Evolutionary conservation across 768 basidiomycete genomes (phyloP).

Genomic region (Strobilomyces echinocephalus): DNA sequence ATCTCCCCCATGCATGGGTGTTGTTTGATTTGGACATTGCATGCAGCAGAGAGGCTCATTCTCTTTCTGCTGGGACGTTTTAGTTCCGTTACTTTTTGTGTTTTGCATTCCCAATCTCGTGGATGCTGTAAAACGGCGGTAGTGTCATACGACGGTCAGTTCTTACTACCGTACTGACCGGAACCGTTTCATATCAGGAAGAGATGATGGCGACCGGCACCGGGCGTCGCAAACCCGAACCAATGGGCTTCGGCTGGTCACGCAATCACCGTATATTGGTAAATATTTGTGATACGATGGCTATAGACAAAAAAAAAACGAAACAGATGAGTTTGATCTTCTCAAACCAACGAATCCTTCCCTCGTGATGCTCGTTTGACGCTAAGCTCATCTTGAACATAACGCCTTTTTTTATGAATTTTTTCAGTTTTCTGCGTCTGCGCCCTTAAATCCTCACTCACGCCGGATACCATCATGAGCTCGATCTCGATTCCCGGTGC

Average conservation of each 20-base stretch:
- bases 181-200: conserved; percentile 8
- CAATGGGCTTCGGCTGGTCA: not conserved
- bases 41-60: conserved; percentile 2
- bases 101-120: not conserved
- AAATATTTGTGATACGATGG: not conserved
- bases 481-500: no score
- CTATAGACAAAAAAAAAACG: not conserved
- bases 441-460: not conserved
- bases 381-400: not conserved
- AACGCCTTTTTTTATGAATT: not conserved
- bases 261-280: not conserved
- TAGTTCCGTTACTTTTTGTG: not conserved
- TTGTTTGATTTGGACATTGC: conserved; percentile 25
- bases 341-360: not conserved
- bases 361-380: not conserved
- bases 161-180: conserved; percentile 2
- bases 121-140: not conserved
- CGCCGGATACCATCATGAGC: no score
- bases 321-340: not conserved
- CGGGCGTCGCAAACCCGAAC: not conserved
- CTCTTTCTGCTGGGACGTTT: conserved; percentile 5
- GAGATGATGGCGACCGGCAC: conserved; percentile 8
- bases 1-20: conserved; percentile 13
- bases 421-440: not conserved
- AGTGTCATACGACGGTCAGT: not conserved